A percentile compares a stretch with the other conserved stretches of the same genome.
Evolutionary conservation across 106 monocot species (phyloP).

Genomic region (Phalaenopsis aphrodite): DNA sequence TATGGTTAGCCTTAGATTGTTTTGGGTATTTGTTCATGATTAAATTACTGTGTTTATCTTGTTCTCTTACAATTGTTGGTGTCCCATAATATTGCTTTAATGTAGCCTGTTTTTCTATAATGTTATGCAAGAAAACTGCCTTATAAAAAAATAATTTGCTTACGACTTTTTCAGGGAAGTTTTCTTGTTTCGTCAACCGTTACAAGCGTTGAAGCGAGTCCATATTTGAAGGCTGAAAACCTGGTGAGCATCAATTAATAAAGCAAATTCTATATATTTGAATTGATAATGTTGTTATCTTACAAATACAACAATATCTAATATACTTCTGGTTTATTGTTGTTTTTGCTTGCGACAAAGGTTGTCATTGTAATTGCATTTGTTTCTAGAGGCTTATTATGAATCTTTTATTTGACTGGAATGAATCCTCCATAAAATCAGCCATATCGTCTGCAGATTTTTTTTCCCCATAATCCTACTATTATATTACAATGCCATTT

Average conservation of each 20-base stretch:
- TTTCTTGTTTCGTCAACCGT: slow-evolving; percentile 74
- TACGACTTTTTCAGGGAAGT: slow-evolving; percentile 46
- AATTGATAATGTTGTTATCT: not conserved
- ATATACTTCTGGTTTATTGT: not conserved
- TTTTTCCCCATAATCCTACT: not conserved
- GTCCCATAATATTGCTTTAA: not conserved
- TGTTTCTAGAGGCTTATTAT: not conserved
- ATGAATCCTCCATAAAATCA: not conserved
- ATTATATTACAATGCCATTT: not conserved
- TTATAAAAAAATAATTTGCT: not conserved
- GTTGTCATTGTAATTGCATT: not conserved
- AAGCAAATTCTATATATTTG: too few relatives aligned
- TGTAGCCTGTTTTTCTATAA: not conserved
- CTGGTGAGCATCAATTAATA: slow-evolving; percentile 36
- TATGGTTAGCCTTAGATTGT: not conserved
- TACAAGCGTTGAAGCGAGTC: slow-evolving; percentile 43
- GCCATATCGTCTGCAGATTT: not conserved
- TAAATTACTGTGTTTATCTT: not conserved
- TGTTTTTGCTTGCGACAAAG: not conserved
- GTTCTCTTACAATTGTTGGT: not conserved
- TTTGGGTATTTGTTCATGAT: not conserved
- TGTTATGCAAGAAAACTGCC: not conserved
- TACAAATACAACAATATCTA: not conserved
- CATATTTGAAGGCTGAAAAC: slow-evolving; percentile 66
- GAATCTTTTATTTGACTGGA: not conserved